Percentiles rank a stretch among this genome's conserved stretches.
Conservation (phyloP, 257 asterid species). For the Anisodus tanguticus region DNA sequence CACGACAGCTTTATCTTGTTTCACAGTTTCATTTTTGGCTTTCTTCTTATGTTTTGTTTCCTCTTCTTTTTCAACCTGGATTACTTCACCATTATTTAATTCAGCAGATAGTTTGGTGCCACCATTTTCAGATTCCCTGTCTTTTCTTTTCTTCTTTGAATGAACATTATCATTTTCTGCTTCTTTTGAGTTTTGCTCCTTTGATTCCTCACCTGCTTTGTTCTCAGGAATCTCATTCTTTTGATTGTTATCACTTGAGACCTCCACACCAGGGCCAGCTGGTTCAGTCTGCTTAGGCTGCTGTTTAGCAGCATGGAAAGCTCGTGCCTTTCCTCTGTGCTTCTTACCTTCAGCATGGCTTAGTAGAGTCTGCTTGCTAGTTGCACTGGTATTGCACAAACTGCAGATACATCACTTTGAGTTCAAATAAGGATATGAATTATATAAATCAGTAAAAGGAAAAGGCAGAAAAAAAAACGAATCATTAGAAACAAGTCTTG, state of each 20-base stretch:
- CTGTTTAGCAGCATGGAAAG: conserved; percentile 74
- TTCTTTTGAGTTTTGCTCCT: conserved; percentile 48
- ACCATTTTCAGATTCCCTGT: conserved; percentile 53
- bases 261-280: conserved; percentile 31
- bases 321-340: conserved; percentile 91
- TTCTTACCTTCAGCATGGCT: conserved; percentile 95
- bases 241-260: conserved; percentile 38
- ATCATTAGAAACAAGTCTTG: neutral
- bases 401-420: conserved; percentile 48
- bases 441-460: neutral
- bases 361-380: conserved; percentile 91
- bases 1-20: conserved; percentile 39
- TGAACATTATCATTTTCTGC: conserved; percentile 45
- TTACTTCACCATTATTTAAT: conserved; percentile 53
- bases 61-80: conserved; percentile 45
- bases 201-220: conserved; percentile 41
- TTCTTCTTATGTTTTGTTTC: conserved; percentile 49
- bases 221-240: conserved; percentile 41
- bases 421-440: neutral
- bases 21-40: conserved; percentile 47
- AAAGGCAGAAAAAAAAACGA: neutral
- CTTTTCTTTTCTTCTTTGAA: conserved; percentile 68
- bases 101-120: conserved; percentile 42
- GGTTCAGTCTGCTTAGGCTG: conserved; percentile 53
- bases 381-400: conserved; percentile 83